Conservation (phyloP, 805 yeast species). For the Candida montana region DNA sequence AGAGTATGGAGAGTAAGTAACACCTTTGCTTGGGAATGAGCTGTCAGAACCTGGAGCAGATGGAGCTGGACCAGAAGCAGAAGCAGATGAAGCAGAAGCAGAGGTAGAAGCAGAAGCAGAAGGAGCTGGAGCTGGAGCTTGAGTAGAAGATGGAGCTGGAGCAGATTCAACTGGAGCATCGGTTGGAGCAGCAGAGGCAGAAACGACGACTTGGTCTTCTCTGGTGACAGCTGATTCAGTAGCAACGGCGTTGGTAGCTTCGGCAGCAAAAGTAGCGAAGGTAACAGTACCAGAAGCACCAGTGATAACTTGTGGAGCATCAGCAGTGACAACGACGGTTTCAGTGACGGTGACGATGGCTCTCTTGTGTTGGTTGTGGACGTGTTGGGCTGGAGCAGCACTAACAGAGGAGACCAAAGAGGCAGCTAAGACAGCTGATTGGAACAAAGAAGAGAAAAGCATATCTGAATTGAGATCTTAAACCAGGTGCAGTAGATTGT, state of each 20-base stretch:
- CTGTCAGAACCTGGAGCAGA: slow-evolving; percentile 27
- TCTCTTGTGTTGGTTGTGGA: slow-evolving; percentile 57
- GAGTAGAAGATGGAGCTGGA: slow-evolving; percentile 27
- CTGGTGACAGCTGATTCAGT: slow-evolving; percentile 22
- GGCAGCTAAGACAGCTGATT: slow-evolving; percentile 36
- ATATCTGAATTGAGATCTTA: slow-evolving; percentile 20
- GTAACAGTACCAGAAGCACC: slow-evolving; percentile 24
- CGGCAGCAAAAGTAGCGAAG: slow-evolving; percentile 24
- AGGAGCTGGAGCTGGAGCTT: slow-evolving; percentile 22
- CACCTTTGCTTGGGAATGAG: slow-evolving; percentile 50
- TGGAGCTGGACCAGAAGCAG: slow-evolving; percentile 21
- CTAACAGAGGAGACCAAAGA: slow-evolving; percentile 33
- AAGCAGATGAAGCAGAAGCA: slow-evolving; percentile 20
- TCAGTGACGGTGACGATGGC: slow-evolving; percentile 45
- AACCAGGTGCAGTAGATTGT: not conserved
- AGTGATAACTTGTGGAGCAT: slow-evolving; percentile 31
- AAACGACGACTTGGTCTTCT: slow-evolving; percentile 27
- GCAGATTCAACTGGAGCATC: slow-evolving; percentile 28
- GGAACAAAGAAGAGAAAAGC: slow-evolving; percentile 45
- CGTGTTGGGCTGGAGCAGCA: slow-evolving; percentile 58
- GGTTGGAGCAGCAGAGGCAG: slow-evolving; percentile 23
- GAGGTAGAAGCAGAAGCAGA: slow-evolving; percentile 25
- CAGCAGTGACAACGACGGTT: slow-evolving; percentile 46
- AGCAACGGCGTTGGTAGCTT: slow-evolving; percentile 24
- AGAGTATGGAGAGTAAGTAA: slow-evolving; percentile 78